Conservation (phyloP, 257 asterid species). For the Henckelia pumila region DNA sequence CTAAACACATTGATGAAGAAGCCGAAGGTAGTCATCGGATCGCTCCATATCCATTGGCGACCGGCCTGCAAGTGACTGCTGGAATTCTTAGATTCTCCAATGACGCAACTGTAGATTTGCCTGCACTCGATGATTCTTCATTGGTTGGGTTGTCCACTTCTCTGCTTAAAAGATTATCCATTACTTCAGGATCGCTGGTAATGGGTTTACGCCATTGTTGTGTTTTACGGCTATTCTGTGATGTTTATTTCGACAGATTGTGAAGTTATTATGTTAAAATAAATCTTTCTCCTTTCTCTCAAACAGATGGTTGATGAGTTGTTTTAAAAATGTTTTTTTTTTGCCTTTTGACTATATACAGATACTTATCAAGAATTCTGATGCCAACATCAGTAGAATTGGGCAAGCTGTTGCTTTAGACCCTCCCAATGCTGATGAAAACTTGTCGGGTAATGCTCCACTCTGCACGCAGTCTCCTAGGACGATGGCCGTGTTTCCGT, state of each 20-base stretch:
- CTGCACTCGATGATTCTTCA: constrained; percentile 48
- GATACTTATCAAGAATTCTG: constrained; percentile 63
- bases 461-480: constrained; percentile 30
- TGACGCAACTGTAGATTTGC: constrained; percentile 27
- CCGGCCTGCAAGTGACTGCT: constrained; percentile 45
- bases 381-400: constrained; percentile 52
- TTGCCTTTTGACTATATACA: constrained; percentile 24
- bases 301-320: not conserved
- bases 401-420: constrained; percentile 83
- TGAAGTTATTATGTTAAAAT: not conserved
- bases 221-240: constrained; percentile 1
- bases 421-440: constrained; percentile 48
- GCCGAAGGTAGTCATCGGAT: constrained; percentile 21
- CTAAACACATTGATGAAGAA: constrained; percentile 22
- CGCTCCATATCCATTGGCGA: constrained; percentile 22
- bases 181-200: constrained; percentile 93
- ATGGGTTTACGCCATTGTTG: not conserved
- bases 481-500: constrained; percentile 57
- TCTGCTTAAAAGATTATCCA: constrained; percentile 61
- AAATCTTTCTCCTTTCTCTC: not conserved
- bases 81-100: constrained; percentile 56
- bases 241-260: constrained; percentile 5
- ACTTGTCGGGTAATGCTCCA: constrained; percentile 25
- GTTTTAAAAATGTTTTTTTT: constrained; percentile 6
- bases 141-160: constrained; percentile 74